Conservation (phyloP, 2,329 filamentous ascomycete genomes). For the Verticillium nubilum region DNA sequence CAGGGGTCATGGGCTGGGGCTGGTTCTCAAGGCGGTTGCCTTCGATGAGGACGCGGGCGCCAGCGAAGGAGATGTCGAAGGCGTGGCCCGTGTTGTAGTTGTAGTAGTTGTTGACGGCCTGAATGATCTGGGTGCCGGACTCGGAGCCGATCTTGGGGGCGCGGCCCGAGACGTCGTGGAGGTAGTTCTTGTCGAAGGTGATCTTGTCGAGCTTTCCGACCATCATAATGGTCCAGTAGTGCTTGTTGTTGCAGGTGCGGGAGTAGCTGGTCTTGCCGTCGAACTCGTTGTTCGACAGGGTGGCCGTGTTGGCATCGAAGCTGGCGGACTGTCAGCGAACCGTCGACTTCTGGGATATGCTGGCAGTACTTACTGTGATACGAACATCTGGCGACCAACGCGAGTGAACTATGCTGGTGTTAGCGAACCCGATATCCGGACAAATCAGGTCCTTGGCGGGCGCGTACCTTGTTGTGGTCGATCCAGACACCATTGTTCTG, state of each 20-base stretch:
- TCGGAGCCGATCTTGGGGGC: slow-evolving; percentile 32
- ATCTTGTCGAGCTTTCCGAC: slow-evolving; percentile 30
- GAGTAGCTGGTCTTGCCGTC: slow-evolving; percentile 36
- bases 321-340: not conserved
- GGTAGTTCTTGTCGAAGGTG: slow-evolving; percentile 38
- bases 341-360: not conserved
- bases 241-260: slow-evolving; percentile 35
- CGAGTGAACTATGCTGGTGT: slow-evolving; percentile 18
- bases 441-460: not conserved
- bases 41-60: slow-evolving; percentile 29
- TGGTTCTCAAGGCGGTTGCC: slow-evolving; percentile 38
- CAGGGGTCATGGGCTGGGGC: slow-evolving; percentile 28
- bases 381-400: slow-evolving; percentile 37
- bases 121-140: slow-evolving; percentile 17
- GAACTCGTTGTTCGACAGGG: slow-evolving; percentile 40
- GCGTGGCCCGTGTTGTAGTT: slow-evolving; percentile 34
- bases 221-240: slow-evolving; percentile 41
- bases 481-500: slow-evolving; percentile 26
- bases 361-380: slow-evolving; percentile 17
- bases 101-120: slow-evolving; percentile 38
- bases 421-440: not conserved
- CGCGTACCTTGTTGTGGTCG: slow-evolving; percentile 26
- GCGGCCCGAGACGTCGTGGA: slow-evolving; percentile 37
- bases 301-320: slow-evolving; percentile 23
- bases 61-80: slow-evolving; percentile 29